phyloP scores from a whole-genome alignment of 129 eudicot genomes.

The Apium graveolens region DNA sequence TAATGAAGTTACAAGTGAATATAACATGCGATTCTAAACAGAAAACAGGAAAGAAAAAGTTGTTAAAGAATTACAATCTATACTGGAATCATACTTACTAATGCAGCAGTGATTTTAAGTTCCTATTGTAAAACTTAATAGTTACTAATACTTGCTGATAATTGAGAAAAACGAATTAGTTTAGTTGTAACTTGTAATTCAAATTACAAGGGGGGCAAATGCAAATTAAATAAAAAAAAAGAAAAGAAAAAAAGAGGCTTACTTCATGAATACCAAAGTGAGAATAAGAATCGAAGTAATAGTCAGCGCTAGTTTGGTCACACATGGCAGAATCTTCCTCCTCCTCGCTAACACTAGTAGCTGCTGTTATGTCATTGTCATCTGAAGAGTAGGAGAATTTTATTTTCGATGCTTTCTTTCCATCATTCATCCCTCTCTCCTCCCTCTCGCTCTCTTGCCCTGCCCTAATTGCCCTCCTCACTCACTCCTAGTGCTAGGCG shows the following conservation, averaged over 20 bases:
- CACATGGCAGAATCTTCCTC: slow-evolving; percentile 54
- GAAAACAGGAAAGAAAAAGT: neutral
- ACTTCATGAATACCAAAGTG: slow-evolving; percentile 97
- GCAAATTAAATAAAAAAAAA: too few species aligned
- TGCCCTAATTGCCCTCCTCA: too few species aligned
- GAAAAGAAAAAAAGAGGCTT: too few species aligned
- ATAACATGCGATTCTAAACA: neutral
- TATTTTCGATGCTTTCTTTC: slow-evolving; percentile 17
- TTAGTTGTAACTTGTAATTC: too few species aligned
- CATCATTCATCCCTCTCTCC: neutral
- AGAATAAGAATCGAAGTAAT: slow-evolving; percentile 95
- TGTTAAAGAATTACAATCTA: neutral
- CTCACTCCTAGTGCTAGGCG: too few species aligned
- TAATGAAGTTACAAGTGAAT: slow-evolving; percentile 1
- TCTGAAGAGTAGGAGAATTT: slow-evolving; percentile 40
- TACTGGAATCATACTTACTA: neutral
- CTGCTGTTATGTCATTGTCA: slow-evolving; percentile 39
- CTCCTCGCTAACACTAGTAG: slow-evolving; percentile 41
- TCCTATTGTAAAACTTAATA: neutral
- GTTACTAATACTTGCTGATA: too few species aligned
- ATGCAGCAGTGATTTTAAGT: neutral
- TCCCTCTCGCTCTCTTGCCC: too few species aligned
- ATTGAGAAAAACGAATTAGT: too few species aligned
- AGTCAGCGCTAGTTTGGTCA: slow-evolving; percentile 88
- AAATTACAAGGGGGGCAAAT: too few species aligned